Conservation (phyloP, 768 basidiomycete species). For the Mycena filopes region DNA sequence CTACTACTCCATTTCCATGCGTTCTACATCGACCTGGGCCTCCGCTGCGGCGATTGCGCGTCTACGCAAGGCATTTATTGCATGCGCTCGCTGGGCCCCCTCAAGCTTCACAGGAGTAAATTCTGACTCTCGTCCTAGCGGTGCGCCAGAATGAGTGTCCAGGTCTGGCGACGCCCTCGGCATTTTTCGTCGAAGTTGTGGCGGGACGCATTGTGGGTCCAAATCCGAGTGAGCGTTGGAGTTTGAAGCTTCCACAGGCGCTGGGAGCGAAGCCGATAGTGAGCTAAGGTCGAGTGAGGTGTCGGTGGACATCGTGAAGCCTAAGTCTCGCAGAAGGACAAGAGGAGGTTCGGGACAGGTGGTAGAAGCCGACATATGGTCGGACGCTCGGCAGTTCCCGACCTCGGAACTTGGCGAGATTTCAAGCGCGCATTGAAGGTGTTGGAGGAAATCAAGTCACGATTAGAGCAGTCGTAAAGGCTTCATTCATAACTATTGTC, state of each 20-base stretch:
- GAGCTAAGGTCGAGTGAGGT: neutral
- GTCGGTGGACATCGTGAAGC: too few species aligned
- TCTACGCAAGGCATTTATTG: slow-evolving; percentile 1
- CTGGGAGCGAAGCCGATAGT: neutral
- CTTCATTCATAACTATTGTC: too few species aligned
- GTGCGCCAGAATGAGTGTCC: neutral
- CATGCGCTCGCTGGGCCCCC: slow-evolving; percentile 2
- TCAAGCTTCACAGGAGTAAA: neutral
- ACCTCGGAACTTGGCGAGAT: too few species aligned
- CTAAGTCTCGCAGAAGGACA: too few species aligned
- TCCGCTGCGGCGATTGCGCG: neutral
- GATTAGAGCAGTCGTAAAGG: too few species aligned
- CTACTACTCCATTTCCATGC: too few species aligned
- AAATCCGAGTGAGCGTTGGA: neutral
- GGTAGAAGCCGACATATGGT: too few species aligned
- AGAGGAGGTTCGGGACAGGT: too few species aligned
- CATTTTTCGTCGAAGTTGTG: slow-evolving; percentile 1
- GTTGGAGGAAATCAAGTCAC: too few species aligned
- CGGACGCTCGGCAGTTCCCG: too few species aligned
- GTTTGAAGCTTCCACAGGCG: neutral
- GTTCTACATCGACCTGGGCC: too few species aligned
- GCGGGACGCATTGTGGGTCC: neutral
- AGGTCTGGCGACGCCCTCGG: neutral
- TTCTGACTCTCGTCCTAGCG: neutral
- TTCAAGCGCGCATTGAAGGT: too few species aligned